A percentile compares a stretch with the other conserved stretches of the same genome.
These are phyloP conservation scores for Puccinia polysora DNA, from an alignment of 1,284 basidiomycete species.

Conservation along the genomic window DNA sequence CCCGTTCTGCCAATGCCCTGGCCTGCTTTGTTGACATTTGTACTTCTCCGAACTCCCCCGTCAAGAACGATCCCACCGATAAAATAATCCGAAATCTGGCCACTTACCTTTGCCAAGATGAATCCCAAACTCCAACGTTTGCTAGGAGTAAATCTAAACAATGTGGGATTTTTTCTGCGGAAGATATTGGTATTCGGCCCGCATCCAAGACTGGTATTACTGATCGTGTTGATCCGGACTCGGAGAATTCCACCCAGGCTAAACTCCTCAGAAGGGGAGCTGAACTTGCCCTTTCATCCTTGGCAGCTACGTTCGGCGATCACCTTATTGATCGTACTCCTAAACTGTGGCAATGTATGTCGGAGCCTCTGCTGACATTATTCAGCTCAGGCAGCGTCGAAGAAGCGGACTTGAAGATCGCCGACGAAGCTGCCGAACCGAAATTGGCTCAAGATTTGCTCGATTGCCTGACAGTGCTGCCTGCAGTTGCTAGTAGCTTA, in stretches of 20 bases:
- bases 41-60: constrained; percentile 62
- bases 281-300: constrained; percentile 70
- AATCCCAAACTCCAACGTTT: constrained; percentile 82
- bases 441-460: constrained; percentile 77
- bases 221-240: constrained; percentile 33
- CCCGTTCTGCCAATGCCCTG: constrained; percentile 79
- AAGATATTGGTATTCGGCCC: constrained; percentile 47
- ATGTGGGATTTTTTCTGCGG: constrained; percentile 74
- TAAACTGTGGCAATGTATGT: constrained; percentile 90
- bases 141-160: constrained; percentile 61
- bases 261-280: constrained; percentile 70
- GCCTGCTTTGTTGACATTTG: constrained; percentile 85
- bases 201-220: constrained; percentile 4
- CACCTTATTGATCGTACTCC: constrained; percentile 72
- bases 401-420: constrained; percentile 61
- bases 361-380: constrained; percentile 67
- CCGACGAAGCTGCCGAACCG: constrained; percentile 46
- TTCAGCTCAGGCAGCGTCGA: constrained; percentile 59
- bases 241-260: constrained; percentile 50
- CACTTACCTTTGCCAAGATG: constrained; percentile 92
- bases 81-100: constrained; percentile 98
- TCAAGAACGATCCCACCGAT: constrained; percentile 62
- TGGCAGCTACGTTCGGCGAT: constrained; percentile 73
- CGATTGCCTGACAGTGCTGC: constrained; percentile 84
- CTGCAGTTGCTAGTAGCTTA: constrained; percentile 72